Percentiles rank a stretch among this genome's conserved stretches.
These are phyloP conservation scores for Penicillium chermesinum DNA, from an alignment of 495 filamentous ascomycete species.

Conservation along the genomic window DNA sequence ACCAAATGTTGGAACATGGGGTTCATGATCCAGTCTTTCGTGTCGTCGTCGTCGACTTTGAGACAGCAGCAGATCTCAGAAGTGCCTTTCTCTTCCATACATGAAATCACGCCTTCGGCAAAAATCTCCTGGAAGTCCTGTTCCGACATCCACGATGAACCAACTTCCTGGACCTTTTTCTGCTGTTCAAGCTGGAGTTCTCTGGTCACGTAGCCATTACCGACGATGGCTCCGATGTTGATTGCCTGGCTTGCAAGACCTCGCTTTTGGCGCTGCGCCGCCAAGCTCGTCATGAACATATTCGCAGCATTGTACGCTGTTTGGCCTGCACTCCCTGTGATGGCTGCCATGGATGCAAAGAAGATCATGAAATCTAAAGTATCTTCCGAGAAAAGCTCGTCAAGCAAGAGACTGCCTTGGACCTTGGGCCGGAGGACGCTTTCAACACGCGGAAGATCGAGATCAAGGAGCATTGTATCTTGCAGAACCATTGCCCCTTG, in stretches of 20 bases:
- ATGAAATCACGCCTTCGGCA: slow-evolving; percentile 46
- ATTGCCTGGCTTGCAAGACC: slow-evolving; percentile 43
- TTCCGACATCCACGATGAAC: slow-evolving; percentile 48
- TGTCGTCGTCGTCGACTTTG: slow-evolving; percentile 21
- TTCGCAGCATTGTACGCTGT: slow-evolving; percentile 54
- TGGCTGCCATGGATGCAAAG: slow-evolving; percentile 18
- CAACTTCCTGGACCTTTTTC: slow-evolving; percentile 19
- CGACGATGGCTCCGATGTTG: slow-evolving; percentile 54
- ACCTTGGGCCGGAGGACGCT: slow-evolving; percentile 11
- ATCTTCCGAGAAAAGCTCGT: slow-evolving; percentile 31
- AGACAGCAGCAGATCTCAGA: slow-evolving; percentile 17
- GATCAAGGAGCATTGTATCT: slow-evolving; percentile 38
- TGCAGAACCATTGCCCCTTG: slow-evolving; percentile 39
- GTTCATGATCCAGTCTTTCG: slow-evolving; percentile 30
- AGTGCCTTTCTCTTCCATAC: slow-evolving; percentile 1
- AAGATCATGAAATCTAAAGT: slow-evolving; percentile 42
- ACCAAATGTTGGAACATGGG: slow-evolving; percentile 26
- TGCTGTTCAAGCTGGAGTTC: slow-evolving; percentile 23
- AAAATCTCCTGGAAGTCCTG: slow-evolving; percentile 56
- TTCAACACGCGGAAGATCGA: slow-evolving; percentile 11
- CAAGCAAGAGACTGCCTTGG: slow-evolving; percentile 13
- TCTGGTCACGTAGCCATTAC: slow-evolving; percentile 47
- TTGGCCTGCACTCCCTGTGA: slow-evolving; percentile 40
- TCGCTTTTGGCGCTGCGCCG: slow-evolving; percentile 27
- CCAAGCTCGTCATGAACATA: slow-evolving; percentile 48